Percentiles rank a stretch among this genome's conserved stretches.
phyloP scores from a whole-genome alignment of 441 rosid species.

The Daphne laureola region DNA sequence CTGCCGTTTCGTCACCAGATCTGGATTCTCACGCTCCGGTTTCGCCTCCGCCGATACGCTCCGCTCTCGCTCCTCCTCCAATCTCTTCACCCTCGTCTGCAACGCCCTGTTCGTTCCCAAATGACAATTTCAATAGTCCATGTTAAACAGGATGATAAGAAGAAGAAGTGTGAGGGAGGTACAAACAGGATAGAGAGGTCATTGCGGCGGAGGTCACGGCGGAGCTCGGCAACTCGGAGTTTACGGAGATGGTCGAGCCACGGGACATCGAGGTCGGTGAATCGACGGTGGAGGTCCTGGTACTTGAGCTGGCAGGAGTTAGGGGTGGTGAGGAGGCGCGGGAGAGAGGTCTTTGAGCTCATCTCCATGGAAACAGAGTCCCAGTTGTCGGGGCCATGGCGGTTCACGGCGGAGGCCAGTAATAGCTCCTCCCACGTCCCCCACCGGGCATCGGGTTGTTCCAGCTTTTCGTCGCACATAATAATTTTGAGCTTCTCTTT shows the following conservation, averaged over 20 bases:
- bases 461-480: conserved; percentile 3
- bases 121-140: no score
- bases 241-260: conserved; percentile 60
- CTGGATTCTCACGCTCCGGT: conserved; percentile 22
- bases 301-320: conserved; percentile 37
- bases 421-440: conserved; percentile 68
- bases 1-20: conserved; percentile 25
- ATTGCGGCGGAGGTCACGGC: conserved; percentile 46
- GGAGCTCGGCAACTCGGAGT: conserved; percentile 56
- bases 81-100: conserved; percentile 44
- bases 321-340: conserved; percentile 29
- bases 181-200: conserved; percentile 60
- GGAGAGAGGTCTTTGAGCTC: conserved; percentile 32
- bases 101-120: conserved; percentile 27
- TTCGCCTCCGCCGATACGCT: conserved; percentile 14
- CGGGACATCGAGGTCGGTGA: conserved; percentile 27
- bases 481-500: no score
- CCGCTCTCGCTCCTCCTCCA: conserved; percentile 38
- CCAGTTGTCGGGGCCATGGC: conserved; percentile 57
- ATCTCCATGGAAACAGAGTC: conserved; percentile 52
- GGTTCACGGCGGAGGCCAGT: conserved; percentile 60
- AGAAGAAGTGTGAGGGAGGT: conserved; percentile 10
- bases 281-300: conserved; percentile 46
- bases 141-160: background rate
- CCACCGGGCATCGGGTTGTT: conserved; percentile 25